Evolutionary conservation across 768 basidiomycete species (phyloP).

Genomic region (Hebeloma cylindrosporum): DNA sequence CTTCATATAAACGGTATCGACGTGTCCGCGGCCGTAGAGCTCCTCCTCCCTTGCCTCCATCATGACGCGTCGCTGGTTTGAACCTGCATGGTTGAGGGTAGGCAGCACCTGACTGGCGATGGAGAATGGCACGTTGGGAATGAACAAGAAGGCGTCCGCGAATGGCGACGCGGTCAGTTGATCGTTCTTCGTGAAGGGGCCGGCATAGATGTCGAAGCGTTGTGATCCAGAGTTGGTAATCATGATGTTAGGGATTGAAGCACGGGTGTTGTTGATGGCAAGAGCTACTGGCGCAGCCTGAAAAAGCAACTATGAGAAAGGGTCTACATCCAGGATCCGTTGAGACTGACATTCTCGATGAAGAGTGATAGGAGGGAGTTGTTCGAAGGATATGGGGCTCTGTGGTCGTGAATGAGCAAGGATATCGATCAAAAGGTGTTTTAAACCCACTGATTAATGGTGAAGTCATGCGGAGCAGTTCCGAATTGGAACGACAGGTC

Average conservation of each 20-base stretch:
- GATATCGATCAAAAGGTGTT: neutral
- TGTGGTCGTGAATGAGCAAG: slow-evolving; percentile 24
- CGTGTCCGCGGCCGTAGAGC: slow-evolving; percentile 48
- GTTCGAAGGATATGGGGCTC: slow-evolving; percentile 62
- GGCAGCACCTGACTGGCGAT: slow-evolving; percentile 56
- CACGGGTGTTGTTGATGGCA: slow-evolving; percentile 62
- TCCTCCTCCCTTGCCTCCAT: slow-evolving; percentile 37
- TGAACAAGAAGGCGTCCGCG: slow-evolving; percentile 59
- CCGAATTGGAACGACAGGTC: slow-evolving; percentile 67
- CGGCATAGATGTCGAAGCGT: slow-evolving; percentile 66
- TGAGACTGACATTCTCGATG: slow-evolving; percentile 40
- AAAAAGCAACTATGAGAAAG: neutral
- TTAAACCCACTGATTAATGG: slow-evolving; percentile 41
- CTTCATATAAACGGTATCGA: slow-evolving; percentile 46
- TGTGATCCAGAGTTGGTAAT: slow-evolving; percentile 63
- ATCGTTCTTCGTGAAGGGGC: slow-evolving; percentile 79
- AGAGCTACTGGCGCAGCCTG: slow-evolving; percentile 58
- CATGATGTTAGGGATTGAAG: slow-evolving; percentile 58
- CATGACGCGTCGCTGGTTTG: slow-evolving; percentile 34
- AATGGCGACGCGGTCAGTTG: slow-evolving; percentile 77
- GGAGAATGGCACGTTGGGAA: slow-evolving; percentile 51
- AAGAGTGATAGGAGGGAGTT: slow-evolving; percentile 61
- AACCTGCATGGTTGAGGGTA: slow-evolving; percentile 47
- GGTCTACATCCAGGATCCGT: slow-evolving; percentile 4
- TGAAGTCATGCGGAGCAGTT: slow-evolving; percentile 75